A percentile compares a stretch with the other conserved stretches of the same genome.
These are phyloP conservation scores for Colletotrichum graminicola DNA, from an alignment of 2,329 filamentous ascomycete genomes.

Conservation along the genomic window DNA sequence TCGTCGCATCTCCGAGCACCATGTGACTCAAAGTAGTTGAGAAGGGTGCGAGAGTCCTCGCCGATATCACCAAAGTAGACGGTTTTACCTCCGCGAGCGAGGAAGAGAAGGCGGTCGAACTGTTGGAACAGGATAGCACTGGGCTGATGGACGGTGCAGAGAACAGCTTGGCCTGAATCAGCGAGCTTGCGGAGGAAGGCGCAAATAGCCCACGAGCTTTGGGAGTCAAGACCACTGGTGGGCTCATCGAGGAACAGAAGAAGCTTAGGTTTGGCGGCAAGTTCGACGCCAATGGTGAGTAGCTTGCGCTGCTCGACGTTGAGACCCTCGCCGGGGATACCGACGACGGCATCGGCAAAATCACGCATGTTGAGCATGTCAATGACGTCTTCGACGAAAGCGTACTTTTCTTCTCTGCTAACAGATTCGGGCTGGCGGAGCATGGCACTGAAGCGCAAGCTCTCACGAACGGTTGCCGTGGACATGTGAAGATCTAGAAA, in stretches of 20 bases:
- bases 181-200: conserved; percentile 73
- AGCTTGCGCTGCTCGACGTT: conserved; percentile 74
- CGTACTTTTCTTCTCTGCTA: conserved; percentile 68
- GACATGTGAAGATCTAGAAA: conserved; percentile 66
- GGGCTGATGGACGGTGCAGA: conserved; percentile 69
- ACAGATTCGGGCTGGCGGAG: conserved; percentile 68
- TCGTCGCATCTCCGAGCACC: conserved; percentile 70
- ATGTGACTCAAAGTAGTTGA: conserved; percentile 74
- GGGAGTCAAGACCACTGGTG: conserved; percentile 71
- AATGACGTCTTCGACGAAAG: conserved; percentile 74
- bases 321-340: conserved; percentile 70
- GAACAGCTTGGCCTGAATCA: conserved; percentile 63
- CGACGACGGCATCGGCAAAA: conserved; percentile 75
- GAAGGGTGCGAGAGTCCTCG: conserved; percentile 66
- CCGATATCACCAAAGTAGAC: conserved; percentile 79
- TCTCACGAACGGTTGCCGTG: conserved; percentile 68
- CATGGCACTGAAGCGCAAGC: conserved; percentile 67
- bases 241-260: conserved; percentile 74
- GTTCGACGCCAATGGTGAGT: conserved; percentile 71
- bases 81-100: conserved; percentile 73
- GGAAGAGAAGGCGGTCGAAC: conserved; percentile 73
- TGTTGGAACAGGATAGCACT: conserved; percentile 65
- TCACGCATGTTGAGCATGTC: conserved; percentile 76
- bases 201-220: conserved; percentile 74
- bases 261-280: conserved; percentile 68